These are phyloP conservation scores for Mycosphaerella sp. DNA, from an alignment of 2,329 filamentous ascomycete genomes.

Conservation along the genomic window DNA sequence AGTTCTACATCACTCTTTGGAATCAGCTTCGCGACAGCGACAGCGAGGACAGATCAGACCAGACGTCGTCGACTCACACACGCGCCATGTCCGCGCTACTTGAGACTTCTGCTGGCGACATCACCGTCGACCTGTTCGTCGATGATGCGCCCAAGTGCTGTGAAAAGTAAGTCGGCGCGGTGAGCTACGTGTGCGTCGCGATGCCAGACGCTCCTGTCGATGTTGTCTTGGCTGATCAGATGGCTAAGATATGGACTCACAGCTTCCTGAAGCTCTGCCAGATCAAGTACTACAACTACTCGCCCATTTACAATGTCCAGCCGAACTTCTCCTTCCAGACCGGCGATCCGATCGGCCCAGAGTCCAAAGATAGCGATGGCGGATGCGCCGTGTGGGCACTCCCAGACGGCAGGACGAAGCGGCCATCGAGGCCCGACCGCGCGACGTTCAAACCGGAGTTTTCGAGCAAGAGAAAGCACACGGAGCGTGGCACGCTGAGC, in stretches of 20 bases:
- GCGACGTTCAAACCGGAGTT: slow-evolving; percentile 68
- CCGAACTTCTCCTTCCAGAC: slow-evolving; percentile 96
- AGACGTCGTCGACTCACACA: neutral
- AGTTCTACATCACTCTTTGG: neutral
- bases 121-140: slow-evolving; percentile 87
- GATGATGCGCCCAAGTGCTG: slow-evolving; percentile 87
- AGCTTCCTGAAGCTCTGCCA: slow-evolving; percentile 99
- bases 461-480: slow-evolving; percentile 79
- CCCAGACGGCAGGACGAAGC: slow-evolving; percentile 58
- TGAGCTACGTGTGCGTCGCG: slow-evolving; percentile 13
- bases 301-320: slow-evolving; percentile 84
- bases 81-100: slow-evolving; percentile 78
- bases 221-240: slow-evolving; percentile 47
- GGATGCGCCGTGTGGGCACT: slow-evolving; percentile 90
- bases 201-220: slow-evolving; percentile 27
- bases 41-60: slow-evolving; percentile 8
- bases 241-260: slow-evolving; percentile 46
- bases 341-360: slow-evolving; percentile 85
- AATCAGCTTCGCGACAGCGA: neutral
- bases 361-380: slow-evolving; percentile 78
- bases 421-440: slow-evolving; percentile 50
- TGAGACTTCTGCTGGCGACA: slow-evolving; percentile 87
- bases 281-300: slow-evolving; percentile 98
- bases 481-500: slow-evolving; percentile 85
- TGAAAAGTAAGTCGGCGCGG: slow-evolving; percentile 69